Conservation (phyloP, 2,329 filamentous ascomycete genomes). For the Hansfordia pulvinata region DNA sequence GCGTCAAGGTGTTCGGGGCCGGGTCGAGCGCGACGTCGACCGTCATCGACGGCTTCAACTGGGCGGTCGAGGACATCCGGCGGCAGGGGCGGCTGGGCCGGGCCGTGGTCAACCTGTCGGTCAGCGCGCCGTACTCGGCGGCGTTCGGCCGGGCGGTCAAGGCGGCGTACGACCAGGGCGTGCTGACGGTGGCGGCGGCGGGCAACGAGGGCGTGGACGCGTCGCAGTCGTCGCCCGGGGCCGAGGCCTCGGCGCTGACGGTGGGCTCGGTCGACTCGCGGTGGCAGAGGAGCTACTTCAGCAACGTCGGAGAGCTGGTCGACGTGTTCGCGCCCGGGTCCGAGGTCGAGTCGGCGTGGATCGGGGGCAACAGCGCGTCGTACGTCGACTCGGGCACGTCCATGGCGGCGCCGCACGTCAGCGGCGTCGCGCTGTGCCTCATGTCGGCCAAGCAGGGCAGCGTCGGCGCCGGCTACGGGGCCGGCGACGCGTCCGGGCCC, state of each 20-base stretch:
- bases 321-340: conserved; percentile 30
- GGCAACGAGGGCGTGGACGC: conserved; percentile 34
- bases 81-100: conserved; percentile 22
- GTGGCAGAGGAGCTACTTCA: conserved; percentile 27
- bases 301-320: conserved; percentile 32
- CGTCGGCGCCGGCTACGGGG: conserved; percentile 28
- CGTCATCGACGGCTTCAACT: conserved; percentile 20
- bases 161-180: conserved; percentile 27
- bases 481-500: too few species aligned
- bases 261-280: conserved; percentile 32
- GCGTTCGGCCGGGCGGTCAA: conserved; percentile 36
- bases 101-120: conserved; percentile 41
- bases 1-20: conserved; percentile 30
- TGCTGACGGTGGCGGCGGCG: conserved; percentile 40
- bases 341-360: conserved; percentile 26
- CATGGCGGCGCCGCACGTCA: conserved; percentile 48
- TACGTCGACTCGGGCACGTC: conserved; percentile 41
- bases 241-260: conserved; percentile 31
- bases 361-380: conserved; percentile 22
- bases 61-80: conserved; percentile 29
- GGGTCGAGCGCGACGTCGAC: conserved; percentile 13
- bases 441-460: conserved; percentile 24
- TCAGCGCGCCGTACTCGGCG: conserved; percentile 29
- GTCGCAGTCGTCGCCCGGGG: conserved; percentile 29
- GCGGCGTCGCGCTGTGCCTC: conserved; percentile 47